Base-by-base conservation (phyloP, 805 yeast genomes). In the Candida ortonii region DNA sequence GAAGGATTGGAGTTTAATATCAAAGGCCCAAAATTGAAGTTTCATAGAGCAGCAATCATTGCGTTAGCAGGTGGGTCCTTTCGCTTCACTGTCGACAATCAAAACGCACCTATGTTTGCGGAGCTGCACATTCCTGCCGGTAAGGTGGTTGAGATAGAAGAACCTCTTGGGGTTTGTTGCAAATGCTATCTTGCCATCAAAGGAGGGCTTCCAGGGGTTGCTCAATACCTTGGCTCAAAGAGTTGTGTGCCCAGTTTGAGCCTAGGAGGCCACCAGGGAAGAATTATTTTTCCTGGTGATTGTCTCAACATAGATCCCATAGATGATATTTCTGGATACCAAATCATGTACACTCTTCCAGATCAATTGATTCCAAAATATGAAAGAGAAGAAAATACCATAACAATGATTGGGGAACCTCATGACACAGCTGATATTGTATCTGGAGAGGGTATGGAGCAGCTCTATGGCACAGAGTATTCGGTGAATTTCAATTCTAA, bases 401-500 rank as follows among this genome's bases (percentile, higher is more conserved):
- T 93, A 44, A 95, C 89, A 53, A 96, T 88, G 31, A 86, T 95
- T 10, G 82, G 94, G 57, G 98, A 97, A 31, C 97, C 97, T 17
- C 97, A 90, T 60, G 97, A 97, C 2, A 78, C 96, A 3, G 97
- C 97, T 10, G 97, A 90, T 58, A 86, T 89, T 62, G 89, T 90
- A 68, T 75, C 77, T 36, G 61, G 70, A 7, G 95, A 83, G 55
- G 77, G 85, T 7, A 76, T 87, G 16, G 68, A 70, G 20, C 83
- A 80, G 36, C 88, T 90, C 63, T 87, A 89, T 57, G 51, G 68
- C 3, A 71, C 77, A 32, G 75, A 73, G 39, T 90, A 97, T 96
- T 89, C 87, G 59, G 88, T 90, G 33, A 97, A 93, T 60, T 90
- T 90, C 70, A 90, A 90, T 64, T 89, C 97, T 22, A 90, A 90